Evolutionary conservation across 2,329 filamentous ascomycete species (phyloP).

Genomic region (Thielaviopsis musarum): DNA sequence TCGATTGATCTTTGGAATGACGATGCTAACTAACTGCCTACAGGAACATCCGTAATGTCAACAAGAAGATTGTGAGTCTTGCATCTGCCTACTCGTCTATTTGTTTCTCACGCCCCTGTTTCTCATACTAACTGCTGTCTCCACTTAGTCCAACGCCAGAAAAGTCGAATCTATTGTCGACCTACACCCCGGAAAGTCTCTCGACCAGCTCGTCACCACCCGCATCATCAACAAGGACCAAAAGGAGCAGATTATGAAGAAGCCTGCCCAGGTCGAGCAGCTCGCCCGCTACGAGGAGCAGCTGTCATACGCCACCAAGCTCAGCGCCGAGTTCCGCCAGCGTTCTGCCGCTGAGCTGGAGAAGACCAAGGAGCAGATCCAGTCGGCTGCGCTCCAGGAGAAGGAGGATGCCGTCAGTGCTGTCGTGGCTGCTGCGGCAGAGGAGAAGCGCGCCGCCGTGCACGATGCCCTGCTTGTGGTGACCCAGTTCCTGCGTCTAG

Average conservation of each 20-base stretch:
- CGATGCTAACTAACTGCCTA: conserved; percentile 13
- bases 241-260: conserved; percentile 61
- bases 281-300: conserved; percentile 58
- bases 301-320: conserved; percentile 55
- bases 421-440: conserved; percentile 31
- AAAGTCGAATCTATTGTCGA: conserved; percentile 55
- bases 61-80: conserved; percentile 75
- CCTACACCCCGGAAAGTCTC: conserved; percentile 51
- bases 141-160: conserved; percentile 43
- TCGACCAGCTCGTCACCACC: conserved; percentile 54
- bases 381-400: conserved; percentile 34
- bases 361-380: conserved; percentile 40
- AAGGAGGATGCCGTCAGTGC: conserved; percentile 35
- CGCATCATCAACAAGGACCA: conserved; percentile 70
- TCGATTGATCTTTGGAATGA: background rate
- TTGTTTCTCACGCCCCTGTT: too few species aligned
- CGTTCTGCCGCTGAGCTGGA: conserved; percentile 41
- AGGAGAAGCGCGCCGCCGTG: conserved; percentile 22
- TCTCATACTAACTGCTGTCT: background rate
- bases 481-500: conserved; percentile 65
- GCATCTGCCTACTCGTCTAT: conserved; percentile 6
- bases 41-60: conserved; percentile 79
- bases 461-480: conserved; percentile 51
- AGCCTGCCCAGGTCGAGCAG: conserved; percentile 52
- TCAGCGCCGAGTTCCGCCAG: conserved; percentile 54